Conservation (phyloP, 1,284 basidiomycete genomes). For the Amylostereum areolatum region DNA sequence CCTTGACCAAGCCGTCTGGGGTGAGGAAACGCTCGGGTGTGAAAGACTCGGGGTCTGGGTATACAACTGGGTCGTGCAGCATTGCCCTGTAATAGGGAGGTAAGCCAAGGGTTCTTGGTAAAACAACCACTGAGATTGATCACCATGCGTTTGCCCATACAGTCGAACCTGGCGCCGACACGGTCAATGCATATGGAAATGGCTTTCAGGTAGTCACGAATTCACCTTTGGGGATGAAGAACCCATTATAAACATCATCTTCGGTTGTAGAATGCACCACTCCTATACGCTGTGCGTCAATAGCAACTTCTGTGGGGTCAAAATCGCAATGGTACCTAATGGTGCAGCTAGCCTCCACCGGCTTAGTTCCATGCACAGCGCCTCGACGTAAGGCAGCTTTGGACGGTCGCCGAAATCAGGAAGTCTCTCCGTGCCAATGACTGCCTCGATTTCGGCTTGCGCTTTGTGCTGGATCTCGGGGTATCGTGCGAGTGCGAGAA, state of each 20-base stretch:
- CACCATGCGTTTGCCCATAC: no score
- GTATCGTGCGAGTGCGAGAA: slow-evolving; percentile 9
- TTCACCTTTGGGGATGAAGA: background rate
- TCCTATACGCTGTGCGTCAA: no score
- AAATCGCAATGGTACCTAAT: background rate
- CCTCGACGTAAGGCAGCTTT: slow-evolving; percentile 19
- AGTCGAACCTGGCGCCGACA: no score
- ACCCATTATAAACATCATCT: background rate
- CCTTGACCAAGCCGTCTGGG: no score
- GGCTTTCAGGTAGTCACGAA: background rate
- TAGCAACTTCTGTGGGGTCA: no score
- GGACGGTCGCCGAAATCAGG: slow-evolving; percentile 19
- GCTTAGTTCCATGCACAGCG: slow-evolving; percentile 18
- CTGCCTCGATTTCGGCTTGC: slow-evolving; percentile 19
- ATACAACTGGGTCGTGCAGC: background rate
- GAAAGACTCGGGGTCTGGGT: background rate
- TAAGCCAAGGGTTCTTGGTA: no score
- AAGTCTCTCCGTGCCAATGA: slow-evolving; percentile 15
- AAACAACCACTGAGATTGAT: no score
- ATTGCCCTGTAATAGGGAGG: background rate
- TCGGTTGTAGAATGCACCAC: background rate
- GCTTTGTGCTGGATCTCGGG: slow-evolving; percentile 15
- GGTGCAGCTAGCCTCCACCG: slow-evolving; percentile 15
- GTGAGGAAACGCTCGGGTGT: background rate
- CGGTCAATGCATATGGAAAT: no score